These are phyloP conservation scores for Silybum marianum DNA, from an alignment of 129 eudicot genomes.

Conservation along the genomic window DNA sequence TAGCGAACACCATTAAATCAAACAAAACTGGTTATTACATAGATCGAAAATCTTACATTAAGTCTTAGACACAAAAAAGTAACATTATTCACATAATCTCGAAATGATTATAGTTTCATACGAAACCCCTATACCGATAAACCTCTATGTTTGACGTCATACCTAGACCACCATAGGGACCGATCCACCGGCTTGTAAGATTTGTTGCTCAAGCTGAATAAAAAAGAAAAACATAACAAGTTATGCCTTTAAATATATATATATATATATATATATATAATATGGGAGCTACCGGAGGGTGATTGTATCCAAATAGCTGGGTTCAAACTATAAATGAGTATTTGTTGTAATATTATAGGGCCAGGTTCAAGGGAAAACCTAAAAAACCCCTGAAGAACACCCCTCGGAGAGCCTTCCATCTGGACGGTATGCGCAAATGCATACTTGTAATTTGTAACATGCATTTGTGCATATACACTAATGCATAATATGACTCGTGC, in stretches of 20 bases:
- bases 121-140: conserved; percentile 13
- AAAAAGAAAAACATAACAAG: neutral
- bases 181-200: conserved; percentile 64
- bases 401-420: too few relatives aligned
- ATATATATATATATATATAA: too few relatives aligned
- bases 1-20: neutral
- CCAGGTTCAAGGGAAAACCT: too few relatives aligned
- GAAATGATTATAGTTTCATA: neutral
- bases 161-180: conserved; percentile 53
- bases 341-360: neutral
- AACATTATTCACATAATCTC: conserved; percentile 20
- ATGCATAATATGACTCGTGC: too few relatives aligned
- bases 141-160: neutral
- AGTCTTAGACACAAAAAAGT: neutral
- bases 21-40: neutral
- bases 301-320: too few relatives aligned
- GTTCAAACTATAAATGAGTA: neutral
- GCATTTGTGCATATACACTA: too few relatives aligned
- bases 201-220: conserved; percentile 72
- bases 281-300: too few relatives aligned
- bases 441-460: too few relatives aligned
- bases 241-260: neutral
- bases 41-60: neutral
- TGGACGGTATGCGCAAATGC: too few relatives aligned
- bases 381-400: too few relatives aligned